Conservation (phyloP, 2,329 filamentous ascomycete species). For the Pseudocercospora pini-densiflorae region DNA sequence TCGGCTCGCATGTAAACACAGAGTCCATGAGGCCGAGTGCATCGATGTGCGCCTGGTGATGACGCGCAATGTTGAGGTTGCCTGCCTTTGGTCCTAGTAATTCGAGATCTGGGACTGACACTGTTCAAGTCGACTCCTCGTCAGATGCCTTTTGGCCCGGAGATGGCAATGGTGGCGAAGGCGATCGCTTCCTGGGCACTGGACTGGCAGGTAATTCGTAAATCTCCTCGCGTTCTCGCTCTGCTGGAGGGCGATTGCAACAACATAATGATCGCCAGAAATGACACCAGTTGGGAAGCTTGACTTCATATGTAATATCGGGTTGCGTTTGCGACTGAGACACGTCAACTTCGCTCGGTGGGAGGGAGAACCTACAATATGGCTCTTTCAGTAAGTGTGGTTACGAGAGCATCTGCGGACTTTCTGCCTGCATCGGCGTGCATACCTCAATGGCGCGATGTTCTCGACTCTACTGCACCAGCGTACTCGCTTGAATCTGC, state of each 20-base stretch:
- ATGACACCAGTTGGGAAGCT: not conserved
- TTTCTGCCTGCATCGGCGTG: not conserved
- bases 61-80: not conserved
- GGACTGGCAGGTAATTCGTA: not conserved
- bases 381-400: not conserved
- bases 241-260: not conserved
- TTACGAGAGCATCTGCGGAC: not conserved
- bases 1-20: not conserved
- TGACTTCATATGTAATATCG: not conserved
- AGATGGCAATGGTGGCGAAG: not conserved
- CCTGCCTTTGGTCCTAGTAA: not conserved
- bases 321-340: not conserved
- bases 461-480: slow-evolving; percentile 7
- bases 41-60: not conserved
- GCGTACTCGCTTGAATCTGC: slow-evolving; percentile 1
- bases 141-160: not conserved
- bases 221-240: not conserved
- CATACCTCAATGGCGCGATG: slow-evolving; percentile 6
- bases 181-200: not conserved
- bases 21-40: not conserved
- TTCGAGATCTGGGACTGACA: not conserved
- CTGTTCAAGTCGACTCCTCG: not conserved
- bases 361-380: not conserved
- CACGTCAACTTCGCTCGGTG: not conserved
- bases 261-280: not conserved